Evolutionary conservation across 2,329 filamentous ascomycete species (phyloP), one percentile per base, ranked within the genome.

Genomic region (Trichoderma koningiopsis): DNA sequence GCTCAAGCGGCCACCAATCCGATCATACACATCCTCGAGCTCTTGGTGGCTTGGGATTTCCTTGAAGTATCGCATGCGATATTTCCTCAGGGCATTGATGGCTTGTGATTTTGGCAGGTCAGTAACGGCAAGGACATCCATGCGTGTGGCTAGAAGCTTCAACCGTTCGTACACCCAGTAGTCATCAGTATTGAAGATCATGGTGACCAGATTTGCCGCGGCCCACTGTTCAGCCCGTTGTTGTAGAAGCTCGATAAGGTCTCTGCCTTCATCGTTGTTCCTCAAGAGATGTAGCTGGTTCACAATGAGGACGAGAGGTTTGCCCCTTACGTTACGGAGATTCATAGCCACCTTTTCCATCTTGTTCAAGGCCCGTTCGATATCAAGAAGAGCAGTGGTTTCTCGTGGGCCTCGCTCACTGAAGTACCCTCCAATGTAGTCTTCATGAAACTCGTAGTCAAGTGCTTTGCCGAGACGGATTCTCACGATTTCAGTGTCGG

Each of bases 81-180:
- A 97, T 74, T 89, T 91, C 70, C 86, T 84, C 33, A 99, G 83
- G 0, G 96, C 95, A 29, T 84, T 82, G 71, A 97, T 87, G 4
- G 96, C 94, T 75, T 92, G 89, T 13, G 83, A 79, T 78, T 94
- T 97, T 63, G 91, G 88, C 7, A 99, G 83, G 79, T 99, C 96
- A 5, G 88, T 86, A 53, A 99, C 90, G 10, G 93, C 89, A 47
- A 97, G 90, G 5, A 99, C 92, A 76, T 97, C 94, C 93, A 99
- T 97, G 57, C 96, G 89, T 2, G 94, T 97, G 3, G 94, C 93
- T 70, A 97, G 91, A 78, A 93, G 91, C 83, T 97, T 97, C 64
- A 99, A 83, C 16, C 94, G 88, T 79, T 99, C 96, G 76, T 97
- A 98, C 0, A 99, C 92, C 96, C 96, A 99, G 81, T 97, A 99